Base-by-base conservation (phyloP, 257 asterid genomes). In the Salvia miltiorrhiza region DNA sequence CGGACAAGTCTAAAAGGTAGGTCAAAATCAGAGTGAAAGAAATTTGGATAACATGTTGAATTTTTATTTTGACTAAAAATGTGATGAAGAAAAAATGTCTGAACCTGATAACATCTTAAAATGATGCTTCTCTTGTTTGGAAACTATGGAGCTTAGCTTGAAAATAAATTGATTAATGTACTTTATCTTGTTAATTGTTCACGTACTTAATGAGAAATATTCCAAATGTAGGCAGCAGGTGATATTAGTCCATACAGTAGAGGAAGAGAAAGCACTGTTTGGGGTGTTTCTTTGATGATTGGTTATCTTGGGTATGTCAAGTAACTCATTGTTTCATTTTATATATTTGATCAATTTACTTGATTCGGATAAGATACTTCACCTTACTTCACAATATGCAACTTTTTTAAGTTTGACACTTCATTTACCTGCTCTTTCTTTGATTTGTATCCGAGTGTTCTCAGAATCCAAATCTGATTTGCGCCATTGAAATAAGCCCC, bases 231-330 rank as follows among this genome's bases (percentile, higher is more conserved):
- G 99, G 93, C 86, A 64, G 95, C 80, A 47, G 93, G 81, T 67
- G 99, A 94, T 73, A 58, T 82, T 77, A 94, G 85, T 78, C 99
- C 97, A 7, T 84, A 85, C 83, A 86, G 73, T 67, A 82, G 78
- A 73, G 99, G 96, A 79, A 81, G 93, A 75, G 97, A 91, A 76
- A 94, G 92, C 89, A 94, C 97, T 24, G 89, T 87, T 66, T 94
- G 97, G 99, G 99, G 99, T 76, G 97, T 94, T 75, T 86, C 96
- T 74, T 81, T 94, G 84, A 94, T 94, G 99, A 48, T 88, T 67
- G 97, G 99, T 71, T 94, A 94, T 91, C 87, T 94, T 67, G 99
- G 99, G 99, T 94, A 94, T 67, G 88, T 12, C 33, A 30, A 68
- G 21, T 33, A 30, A 49, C 71, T 76, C 54, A 49, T 43, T 52